These are phyloP conservation scores for Pyrus pyrifolia DNA, from an alignment of 306 rosid genomes.

Conservation along the genomic window DNA sequence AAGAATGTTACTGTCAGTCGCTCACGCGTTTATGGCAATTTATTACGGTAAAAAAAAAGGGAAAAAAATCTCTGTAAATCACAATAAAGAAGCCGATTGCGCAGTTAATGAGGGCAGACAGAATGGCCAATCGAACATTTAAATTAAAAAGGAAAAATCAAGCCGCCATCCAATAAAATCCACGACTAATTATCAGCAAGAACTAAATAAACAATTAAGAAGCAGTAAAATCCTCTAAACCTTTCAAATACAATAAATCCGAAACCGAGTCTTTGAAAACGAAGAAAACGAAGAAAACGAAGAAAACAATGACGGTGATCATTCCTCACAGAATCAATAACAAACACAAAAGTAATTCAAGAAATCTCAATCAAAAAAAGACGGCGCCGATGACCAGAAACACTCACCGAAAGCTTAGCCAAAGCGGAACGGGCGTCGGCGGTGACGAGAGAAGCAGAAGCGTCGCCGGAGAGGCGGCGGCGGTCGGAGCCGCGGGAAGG, in stretches of 20 bases:
- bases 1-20: background rate
- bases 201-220: background rate
- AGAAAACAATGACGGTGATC: background rate
- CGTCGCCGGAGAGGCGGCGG: background rate
- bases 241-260: background rate
- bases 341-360: background rate
- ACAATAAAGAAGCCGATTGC: background rate
- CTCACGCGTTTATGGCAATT: background rate
- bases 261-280: background rate
- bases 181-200: background rate
- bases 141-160: background rate
- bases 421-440: constrained; percentile 7
- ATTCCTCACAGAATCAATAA: background rate
- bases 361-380: background rate
- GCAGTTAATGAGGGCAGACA: background rate
- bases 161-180: background rate
- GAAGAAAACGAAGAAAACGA: background rate
- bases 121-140: background rate
- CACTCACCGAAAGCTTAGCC: constrained; percentile 18
- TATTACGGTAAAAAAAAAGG: background rate
- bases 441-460: background rate
- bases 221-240: background rate
- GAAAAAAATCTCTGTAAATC: background rate
- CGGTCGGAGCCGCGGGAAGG: background rate
- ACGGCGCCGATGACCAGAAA: background rate